These are phyloP conservation scores for Luffa aegyptiaca DNA, from an alignment of 306 rosid species.

Conservation along the genomic window DNA sequence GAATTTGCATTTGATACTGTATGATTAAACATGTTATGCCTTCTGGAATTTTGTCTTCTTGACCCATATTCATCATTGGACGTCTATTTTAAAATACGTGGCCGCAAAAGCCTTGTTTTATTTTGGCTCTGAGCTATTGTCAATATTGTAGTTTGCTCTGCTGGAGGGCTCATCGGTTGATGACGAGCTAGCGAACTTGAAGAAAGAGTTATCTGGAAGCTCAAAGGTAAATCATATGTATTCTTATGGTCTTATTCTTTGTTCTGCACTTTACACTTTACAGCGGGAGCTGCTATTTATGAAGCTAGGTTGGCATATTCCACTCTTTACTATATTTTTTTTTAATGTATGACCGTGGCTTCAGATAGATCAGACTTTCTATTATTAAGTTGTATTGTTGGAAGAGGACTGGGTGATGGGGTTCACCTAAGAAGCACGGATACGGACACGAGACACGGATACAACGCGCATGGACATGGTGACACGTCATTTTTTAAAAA, in stretches of 20 bases:
- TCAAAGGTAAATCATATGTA: constrained; percentile 38
- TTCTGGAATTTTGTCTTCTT: neutral
- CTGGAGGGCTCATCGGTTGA: constrained; percentile 82
- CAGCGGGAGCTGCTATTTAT: neutral
- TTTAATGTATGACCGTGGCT: neutral
- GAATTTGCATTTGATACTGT: neutral
- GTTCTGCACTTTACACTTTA: neutral
- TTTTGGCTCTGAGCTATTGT: neutral
- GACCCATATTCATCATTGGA: neutral
- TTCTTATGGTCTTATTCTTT: neutral
- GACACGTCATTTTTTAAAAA: no score
- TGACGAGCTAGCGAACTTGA: constrained; percentile 35
- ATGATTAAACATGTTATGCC: neutral
- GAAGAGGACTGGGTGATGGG: neutral
- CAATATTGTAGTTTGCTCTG: constrained; percentile 68
- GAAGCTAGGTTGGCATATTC: neutral
- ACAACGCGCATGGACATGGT: no score
- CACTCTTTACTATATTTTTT: neutral
- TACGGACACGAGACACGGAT: no score
- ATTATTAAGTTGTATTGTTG: neutral
- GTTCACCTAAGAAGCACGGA: neutral
- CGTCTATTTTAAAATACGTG: neutral
- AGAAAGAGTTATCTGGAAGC: constrained; percentile 52
- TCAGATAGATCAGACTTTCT: neutral
- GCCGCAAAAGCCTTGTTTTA: neutral